Evolutionary conservation across 2,329 filamentous ascomycete species (phyloP).

Genomic region (Phaeosphaeria sp.): DNA sequence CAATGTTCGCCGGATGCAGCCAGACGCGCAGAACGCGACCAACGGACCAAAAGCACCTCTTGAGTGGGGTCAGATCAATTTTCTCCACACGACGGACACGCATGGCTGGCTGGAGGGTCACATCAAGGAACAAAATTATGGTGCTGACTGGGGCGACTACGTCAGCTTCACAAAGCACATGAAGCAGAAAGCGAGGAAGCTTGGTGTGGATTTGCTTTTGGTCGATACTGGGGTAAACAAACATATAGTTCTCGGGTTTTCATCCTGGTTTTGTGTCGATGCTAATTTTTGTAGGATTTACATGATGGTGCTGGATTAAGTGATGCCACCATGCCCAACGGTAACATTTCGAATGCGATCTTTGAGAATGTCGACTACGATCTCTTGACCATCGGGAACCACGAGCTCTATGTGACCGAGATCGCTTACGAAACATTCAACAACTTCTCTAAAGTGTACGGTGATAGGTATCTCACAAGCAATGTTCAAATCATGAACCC

Average conservation of each 20-base stretch:
- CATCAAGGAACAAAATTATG: slow-evolving; percentile 68
- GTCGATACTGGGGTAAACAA: slow-evolving; percentile 62
- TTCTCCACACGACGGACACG: slow-evolving; percentile 71
- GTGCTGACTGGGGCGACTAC: slow-evolving; percentile 72
- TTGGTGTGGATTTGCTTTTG: slow-evolving; percentile 66
- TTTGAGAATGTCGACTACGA: slow-evolving; percentile 63
- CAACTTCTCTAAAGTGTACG: slow-evolving; percentile 65
- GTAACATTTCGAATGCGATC: slow-evolving; percentile 60
- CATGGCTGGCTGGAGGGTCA: slow-evolving; percentile 69
- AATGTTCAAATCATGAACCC: slow-evolving; percentile 60
- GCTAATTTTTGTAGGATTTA: slow-evolving; percentile 56
- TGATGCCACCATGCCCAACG: slow-evolving; percentile 66
- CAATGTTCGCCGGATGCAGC: slow-evolving; percentile 54
- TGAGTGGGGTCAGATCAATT: slow-evolving; percentile 70
- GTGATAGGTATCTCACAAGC: slow-evolving; percentile 61
- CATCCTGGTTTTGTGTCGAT: neutral
- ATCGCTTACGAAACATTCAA: slow-evolving; percentile 68
- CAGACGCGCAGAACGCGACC: slow-evolving; percentile 51
- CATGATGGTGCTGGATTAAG: slow-evolving; percentile 70
- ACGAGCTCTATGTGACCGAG: slow-evolving; percentile 69
- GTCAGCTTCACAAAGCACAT: slow-evolving; percentile 67
- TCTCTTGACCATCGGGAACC: slow-evolving; percentile 65
- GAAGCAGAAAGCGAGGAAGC: slow-evolving; percentile 63
- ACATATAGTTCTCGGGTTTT: neutral
- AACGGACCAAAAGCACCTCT: slow-evolving; percentile 50